Conservation (phyloP, 768 basidiomycete species). For the Leucocoprinus leucothites region DNA sequence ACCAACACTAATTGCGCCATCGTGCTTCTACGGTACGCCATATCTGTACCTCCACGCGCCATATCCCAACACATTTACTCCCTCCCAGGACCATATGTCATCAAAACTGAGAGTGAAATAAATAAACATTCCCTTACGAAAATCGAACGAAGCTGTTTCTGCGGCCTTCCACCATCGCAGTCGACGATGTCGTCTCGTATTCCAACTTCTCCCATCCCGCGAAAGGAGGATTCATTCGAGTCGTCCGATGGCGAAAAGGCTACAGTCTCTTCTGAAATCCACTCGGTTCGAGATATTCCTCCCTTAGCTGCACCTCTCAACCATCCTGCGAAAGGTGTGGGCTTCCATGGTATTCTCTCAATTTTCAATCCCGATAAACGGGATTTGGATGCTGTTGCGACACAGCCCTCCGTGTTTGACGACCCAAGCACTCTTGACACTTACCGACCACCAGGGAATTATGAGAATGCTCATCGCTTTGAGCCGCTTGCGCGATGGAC, state of each 20-base stretch:
- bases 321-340: slow-evolving; percentile 15
- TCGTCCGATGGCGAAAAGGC: too few species aligned
- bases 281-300: slow-evolving; percentile 13
- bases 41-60: neutral
- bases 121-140: too few species aligned
- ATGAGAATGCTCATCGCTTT: slow-evolving; percentile 64
- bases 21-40: slow-evolving; percentile 15
- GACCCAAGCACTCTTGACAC: slow-evolving; percentile 46
- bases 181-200: too few species aligned
- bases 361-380: slow-evolving; percentile 24
- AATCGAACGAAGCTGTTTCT: too few species aligned
- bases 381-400: slow-evolving; percentile 52
- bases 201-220: too few species aligned
- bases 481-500: slow-evolving; percentile 69
- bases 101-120: too few species aligned
- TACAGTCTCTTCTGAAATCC: too few species aligned
- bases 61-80: neutral
- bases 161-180: too few species aligned
- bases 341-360: slow-evolving; percentile 25
- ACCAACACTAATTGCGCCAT: slow-evolving; percentile 17
- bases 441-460: slow-evolving; percentile 50
- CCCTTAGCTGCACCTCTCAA: slow-evolving; percentile 31
- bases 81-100: too few species aligned
- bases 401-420: slow-evolving; percentile 62
- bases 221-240: too few species aligned